Evolutionary conservation across 106 monocot species (phyloP).

Genomic region (Dendrobium catenatum): DNA sequence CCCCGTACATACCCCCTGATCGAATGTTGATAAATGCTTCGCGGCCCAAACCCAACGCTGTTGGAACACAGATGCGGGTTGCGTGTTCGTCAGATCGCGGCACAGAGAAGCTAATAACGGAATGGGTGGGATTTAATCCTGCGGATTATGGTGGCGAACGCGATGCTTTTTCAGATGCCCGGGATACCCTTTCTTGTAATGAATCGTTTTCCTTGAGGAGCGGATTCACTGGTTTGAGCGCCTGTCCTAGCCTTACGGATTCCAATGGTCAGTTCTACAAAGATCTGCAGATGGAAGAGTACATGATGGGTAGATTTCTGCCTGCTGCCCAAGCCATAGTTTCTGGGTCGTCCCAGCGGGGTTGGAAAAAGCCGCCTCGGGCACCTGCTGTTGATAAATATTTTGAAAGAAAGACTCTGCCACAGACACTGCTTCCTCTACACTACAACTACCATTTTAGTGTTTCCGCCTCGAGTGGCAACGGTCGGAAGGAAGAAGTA

Average conservation of each 20-base stretch:
- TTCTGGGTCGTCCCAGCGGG: slow-evolving; percentile 12
- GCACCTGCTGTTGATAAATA: not conserved
- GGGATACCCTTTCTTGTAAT: slow-evolving; percentile 22
- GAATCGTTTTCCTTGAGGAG: slow-evolving; percentile 43
- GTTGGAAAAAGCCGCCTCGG: not conserved
- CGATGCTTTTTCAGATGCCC: slow-evolving; percentile 27
- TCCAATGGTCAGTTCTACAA: slow-evolving; percentile 10
- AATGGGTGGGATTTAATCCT: not conserved
- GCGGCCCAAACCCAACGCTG: not conserved
- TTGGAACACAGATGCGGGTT: not conserved
- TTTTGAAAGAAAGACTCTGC: not conserved
- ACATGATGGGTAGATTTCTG: slow-evolving; percentile 76
- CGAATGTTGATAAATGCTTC: not conserved
- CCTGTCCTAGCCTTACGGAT: not conserved
- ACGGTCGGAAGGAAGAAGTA: not conserved
- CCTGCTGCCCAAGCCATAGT: slow-evolving; percentile 66
- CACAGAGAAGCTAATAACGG: slow-evolving; percentile 1
- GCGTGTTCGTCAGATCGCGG: not conserved
- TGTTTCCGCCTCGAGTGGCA: slow-evolving; percentile 1
- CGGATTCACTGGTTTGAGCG: slow-evolving; percentile 31
- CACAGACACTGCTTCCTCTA: not conserved
- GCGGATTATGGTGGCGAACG: slow-evolving; percentile 9
- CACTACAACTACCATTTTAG: not conserved
- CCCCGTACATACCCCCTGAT: slow-evolving; percentile 20
- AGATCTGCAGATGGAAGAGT: slow-evolving; percentile 22